phyloP scores from a whole-genome alignment of 805 yeast genomes.

The Pichia exigua region DNA sequence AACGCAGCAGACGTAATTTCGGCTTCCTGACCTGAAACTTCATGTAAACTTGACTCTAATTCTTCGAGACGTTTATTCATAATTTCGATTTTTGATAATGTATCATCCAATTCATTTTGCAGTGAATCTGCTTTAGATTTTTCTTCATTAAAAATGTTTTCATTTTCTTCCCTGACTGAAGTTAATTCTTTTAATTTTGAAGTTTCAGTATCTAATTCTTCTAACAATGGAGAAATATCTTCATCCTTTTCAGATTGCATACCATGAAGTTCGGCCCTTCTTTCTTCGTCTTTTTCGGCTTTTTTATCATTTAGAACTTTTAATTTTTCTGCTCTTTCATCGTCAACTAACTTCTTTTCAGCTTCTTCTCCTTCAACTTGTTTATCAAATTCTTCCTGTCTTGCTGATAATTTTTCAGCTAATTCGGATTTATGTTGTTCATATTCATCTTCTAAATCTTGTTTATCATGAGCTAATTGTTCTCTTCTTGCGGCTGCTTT shows the following conservation, averaged over 20 bases:
- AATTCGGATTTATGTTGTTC: conserved; percentile 26
- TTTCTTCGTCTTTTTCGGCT: conserved; percentile 34
- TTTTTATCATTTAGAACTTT: conserved; percentile 37
- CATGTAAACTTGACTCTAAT: conserved; percentile 27
- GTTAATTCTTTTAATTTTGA: conserved; percentile 42
- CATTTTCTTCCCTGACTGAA: conserved; percentile 39
- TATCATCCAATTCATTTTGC: conserved; percentile 33
- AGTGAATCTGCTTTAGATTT: conserved; percentile 38
- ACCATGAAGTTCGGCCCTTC: conserved; percentile 38
- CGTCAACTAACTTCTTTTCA: conserved; percentile 34
- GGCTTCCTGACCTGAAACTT: conserved; percentile 13
- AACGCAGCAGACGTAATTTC: conserved; percentile 24
- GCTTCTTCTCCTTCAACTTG: conserved; percentile 33
- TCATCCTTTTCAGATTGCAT: conserved; percentile 48
- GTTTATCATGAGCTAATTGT: conserved; percentile 41
- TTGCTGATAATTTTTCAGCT: conserved; percentile 31
- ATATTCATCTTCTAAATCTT: conserved; percentile 39
- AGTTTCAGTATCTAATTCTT: conserved; percentile 43
- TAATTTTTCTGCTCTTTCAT: conserved; percentile 36
- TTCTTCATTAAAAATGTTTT: conserved; percentile 39
- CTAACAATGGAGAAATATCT: conserved; percentile 46
- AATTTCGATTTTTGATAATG: conserved; percentile 36
- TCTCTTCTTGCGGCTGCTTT: conserved; percentile 34
- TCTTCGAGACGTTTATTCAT: conserved; percentile 36
- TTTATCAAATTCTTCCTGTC: conserved; percentile 34